phyloP scores from a whole-genome alignment of 2,329 filamentous ascomycete species.

The Arachnomyces sp. region DNA sequence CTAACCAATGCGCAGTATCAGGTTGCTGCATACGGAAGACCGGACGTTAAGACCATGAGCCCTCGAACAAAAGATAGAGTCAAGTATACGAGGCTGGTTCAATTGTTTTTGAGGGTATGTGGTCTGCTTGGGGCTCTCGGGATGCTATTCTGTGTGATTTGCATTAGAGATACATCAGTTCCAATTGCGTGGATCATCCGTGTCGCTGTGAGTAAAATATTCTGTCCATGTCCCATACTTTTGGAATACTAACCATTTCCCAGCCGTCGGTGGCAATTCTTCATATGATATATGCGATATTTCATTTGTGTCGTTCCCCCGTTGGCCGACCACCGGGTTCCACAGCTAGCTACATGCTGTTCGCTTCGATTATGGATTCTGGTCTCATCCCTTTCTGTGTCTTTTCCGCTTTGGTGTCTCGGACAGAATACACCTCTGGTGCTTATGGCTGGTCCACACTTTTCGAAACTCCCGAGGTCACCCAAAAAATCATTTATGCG shows the following conservation, averaged over 20 bases:
- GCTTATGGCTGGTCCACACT: slow-evolving; percentile 59
- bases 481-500: slow-evolving; percentile 55
- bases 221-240: not conserved
- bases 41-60: slow-evolving; percentile 59
- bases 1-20: slow-evolving; percentile 25
- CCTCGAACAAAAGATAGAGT: slow-evolving; percentile 63
- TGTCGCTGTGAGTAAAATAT: slow-evolving; percentile 55
- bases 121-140: slow-evolving; percentile 64
- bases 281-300: slow-evolving; percentile 69
- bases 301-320: slow-evolving; percentile 66
- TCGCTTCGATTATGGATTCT: slow-evolving; percentile 67
- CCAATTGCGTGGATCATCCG: slow-evolving; percentile 68
- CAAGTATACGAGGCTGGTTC: slow-evolving; percentile 59
- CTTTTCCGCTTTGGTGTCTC: slow-evolving; percentile 50
- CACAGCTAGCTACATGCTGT: slow-evolving; percentile 82
- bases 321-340: slow-evolving; percentile 67
- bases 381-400: slow-evolving; percentile 57
- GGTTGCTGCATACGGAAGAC: slow-evolving; percentile 55
- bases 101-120: slow-evolving; percentile 60
- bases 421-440: slow-evolving; percentile 41
- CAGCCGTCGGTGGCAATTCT: slow-evolving; percentile 69
- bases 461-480: slow-evolving; percentile 48
- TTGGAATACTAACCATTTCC: not conserved
- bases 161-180: slow-evolving; percentile 61
- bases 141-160: slow-evolving; percentile 66